Evolutionary conservation across 139 green algal species (phyloP), one percentile per base, ranked within the genome.

Genomic region (Chlamydomonas applanata): DNA sequence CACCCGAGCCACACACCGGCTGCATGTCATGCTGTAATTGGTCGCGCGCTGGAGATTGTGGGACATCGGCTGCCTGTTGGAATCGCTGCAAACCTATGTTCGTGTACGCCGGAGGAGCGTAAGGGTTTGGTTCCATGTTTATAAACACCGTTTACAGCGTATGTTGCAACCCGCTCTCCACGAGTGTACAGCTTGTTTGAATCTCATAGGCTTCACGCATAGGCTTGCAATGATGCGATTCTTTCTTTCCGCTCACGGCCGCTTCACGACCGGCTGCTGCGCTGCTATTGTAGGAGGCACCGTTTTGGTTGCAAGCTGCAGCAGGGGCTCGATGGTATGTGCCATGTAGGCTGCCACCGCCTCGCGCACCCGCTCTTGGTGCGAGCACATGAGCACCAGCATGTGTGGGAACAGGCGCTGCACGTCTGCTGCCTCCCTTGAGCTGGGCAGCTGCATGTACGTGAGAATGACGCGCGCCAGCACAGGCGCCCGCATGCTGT

Each of bases 351-450:
- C 45, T 44, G 67, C 45, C 30, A 75, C 69, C 34, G 69, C 69
- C 52, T 66, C 45, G 5, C 69, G 69, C 20, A 75, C 69, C 20
- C n/a, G n/a, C 7, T 52, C 19, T 22, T 75, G 69, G 30, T 46
- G 11, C 17, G 46, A 61, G 69, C 69, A 75, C 69, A 67, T 54
- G 20, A 75, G n/a, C 52, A 36, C 20, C 69, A 75, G 54, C 69
- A 75, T 14, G 32, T 52, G 53, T 2, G 69, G 33, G 14, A 64
- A 66, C 53, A 75, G 46, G 11, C 7, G 5, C 45, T 34, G 45
- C 67, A 73, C 67, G 11, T 64, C 27, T 33, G 34, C 13, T 16
- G 27, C 27, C 25, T 62, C 40, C n/a, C 29, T n/a, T 11, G 25
- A 22, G 24, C 29, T 7, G 1, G 67, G 67, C 67, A 63, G 46